Evolutionary conservation across 495 filamentous ascomycete species (phyloP), one percentile per base, ranked within the genome.

Genomic region (Penicillium lividum): DNA sequence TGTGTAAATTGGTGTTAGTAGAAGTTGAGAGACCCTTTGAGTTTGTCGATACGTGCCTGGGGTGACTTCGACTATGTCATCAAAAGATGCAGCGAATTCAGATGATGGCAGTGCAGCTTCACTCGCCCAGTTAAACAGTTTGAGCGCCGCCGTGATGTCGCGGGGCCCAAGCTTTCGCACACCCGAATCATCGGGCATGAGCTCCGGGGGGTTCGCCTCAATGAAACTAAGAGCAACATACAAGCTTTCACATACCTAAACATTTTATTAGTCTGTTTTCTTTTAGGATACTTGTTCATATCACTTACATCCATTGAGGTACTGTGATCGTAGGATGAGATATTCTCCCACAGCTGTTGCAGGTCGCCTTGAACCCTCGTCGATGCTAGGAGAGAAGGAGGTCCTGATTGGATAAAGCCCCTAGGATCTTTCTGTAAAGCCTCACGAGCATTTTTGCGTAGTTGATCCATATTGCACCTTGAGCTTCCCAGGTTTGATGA

Each of bases 41-140:
- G 63, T 44, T 63, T 59, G 62, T 13, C 8, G 5, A 15, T 11
- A 28, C 22, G 38, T 54, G 53, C 61, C 56, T 10, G 60, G 29
- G 29, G 74, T 59, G 31, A 73, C 64, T 27, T 71, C 60, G 7
- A 51, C 47, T 51, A 59, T 47, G 7, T 74, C 72, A 15, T 70
- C 68, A n/a, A 62, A 58, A n/a, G 34, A 43, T 33, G 63, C 54
- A 25, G 65, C 70, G 56, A 76, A 78, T 29, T 68, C 69, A 0
- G 70, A 46, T 4, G 67, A 70, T 5, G 78, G 77, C 3, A 79
- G 65, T 22, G 72, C 68, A 33, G 57, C 47, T 38, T 53, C 33
- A 50, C 66, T 68, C 7, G 72, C 67, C 77, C 78, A 80, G 8
- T 64, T 56, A 47, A 73, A 75, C 11, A 81, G 16, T 3, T 64